These are phyloP conservation scores for Globisporangium echinulatum DNA, from an alignment of 352 stramenopile genomes.

Conservation along the genomic window DNA sequence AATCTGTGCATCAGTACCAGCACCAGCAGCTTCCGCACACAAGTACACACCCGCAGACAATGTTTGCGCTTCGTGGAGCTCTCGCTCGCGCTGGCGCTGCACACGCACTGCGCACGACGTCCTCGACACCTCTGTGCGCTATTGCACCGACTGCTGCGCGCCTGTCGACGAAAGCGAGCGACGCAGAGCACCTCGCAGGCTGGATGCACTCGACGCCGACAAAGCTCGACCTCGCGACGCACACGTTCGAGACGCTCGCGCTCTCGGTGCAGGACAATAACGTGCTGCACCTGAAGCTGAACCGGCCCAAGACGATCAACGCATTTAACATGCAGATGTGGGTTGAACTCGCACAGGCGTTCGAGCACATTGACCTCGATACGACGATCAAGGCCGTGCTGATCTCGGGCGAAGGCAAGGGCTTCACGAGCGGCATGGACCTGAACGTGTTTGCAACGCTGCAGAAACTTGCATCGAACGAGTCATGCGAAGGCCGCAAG, in stretches of 20 bases:
- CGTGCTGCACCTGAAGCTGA: constrained; percentile 75
- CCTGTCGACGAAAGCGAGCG: constrained; percentile 20
- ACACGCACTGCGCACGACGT: neutral
- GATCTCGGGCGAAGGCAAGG: constrained; percentile 68
- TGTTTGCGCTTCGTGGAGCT: constrained; percentile 5
- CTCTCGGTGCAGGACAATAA: constrained; percentile 30
- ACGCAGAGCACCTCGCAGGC: constrained; percentile 35
- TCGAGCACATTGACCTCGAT: constrained; percentile 59
- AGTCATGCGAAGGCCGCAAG: constrained; percentile 74
- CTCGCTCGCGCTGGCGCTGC: constrained; percentile 2
- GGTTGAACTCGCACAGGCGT: constrained; percentile 66
- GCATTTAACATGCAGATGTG: constrained; percentile 90
- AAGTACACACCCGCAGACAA: neutral
- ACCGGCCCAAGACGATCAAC: constrained; percentile 80
- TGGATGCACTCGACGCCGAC: constrained; percentile 49
- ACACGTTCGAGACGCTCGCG: constrained; percentile 56
- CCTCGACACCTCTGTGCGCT: neutral
- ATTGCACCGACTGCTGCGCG: neutral
- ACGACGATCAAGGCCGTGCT: constrained; percentile 68
- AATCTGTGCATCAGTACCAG: neutral
- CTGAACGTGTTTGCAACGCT: constrained; percentile 79
- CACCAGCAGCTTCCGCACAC: neutral
- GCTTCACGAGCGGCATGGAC: constrained; percentile 88
- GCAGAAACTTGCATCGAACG: constrained; percentile 46
- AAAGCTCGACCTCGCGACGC: constrained; percentile 26